Evolutionary conservation across 148 eudicot species (phyloP), one percentile per base, ranked within the genome.

Genomic region (Persicaria tinctoria): DNA sequence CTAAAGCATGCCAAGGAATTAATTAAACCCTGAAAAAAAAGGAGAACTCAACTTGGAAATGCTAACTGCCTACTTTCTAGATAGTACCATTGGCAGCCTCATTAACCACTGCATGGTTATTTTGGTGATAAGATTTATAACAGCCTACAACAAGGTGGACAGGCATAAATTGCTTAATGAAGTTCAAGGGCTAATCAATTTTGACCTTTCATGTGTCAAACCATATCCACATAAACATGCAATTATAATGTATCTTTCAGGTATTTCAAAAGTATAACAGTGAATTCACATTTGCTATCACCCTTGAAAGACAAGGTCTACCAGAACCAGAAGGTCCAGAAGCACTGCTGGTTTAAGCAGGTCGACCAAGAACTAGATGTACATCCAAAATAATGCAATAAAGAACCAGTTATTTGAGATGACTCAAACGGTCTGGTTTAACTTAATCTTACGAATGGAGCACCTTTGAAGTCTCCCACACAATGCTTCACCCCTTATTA

Each of bases 1-100:
- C 98, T 94, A 84, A 14, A 85, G 75, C 53, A 81, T 71, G 49
- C 48, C 17, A 50, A 66, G 47, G 48, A 44, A 41, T 66, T 1
- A 41, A 41, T 66, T 66, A 66, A 11, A 18, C 48, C 38, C 69
- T 64, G 47, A 38, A 64, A 23, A 23, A 23, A 32, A 4, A 64
- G 46, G n/a, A 64, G 69, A 64, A 6, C 46, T 64, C 46, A 59
- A 18, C 20, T 17, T 32, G 16, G 38, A 64, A 64, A 38, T 64
- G 46, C 69, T 38, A 12, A 38, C 4, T 66, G 47, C 13, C 18
- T 41, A 44, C 5, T 47, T 71, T 48, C 38, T 47, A 71, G 12
- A 32, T 46, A 48, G 49, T 70, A 14, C 51, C 50, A 68, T 16
- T 3, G 74, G 44, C 50, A 44, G 50, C 51, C 18, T 16, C 50